Evolutionary conservation across 2,329 filamentous ascomycete species (phyloP).

Genomic region (Cladosporium phlei): DNA sequence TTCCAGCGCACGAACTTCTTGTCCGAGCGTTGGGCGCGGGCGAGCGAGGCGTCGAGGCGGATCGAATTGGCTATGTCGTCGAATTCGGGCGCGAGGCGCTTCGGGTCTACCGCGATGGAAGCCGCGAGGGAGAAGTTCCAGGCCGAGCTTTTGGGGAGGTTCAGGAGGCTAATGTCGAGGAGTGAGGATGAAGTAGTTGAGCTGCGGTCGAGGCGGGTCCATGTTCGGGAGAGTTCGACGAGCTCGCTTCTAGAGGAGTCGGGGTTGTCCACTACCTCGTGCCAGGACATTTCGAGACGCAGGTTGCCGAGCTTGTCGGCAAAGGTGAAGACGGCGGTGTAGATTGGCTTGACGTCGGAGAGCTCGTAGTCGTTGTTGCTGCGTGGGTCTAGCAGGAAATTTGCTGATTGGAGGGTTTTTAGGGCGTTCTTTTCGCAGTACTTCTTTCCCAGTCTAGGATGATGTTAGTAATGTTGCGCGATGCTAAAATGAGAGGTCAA

Average conservation of each 20-base stretch:
- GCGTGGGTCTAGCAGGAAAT: conserved; percentile 22
- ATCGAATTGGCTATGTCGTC: conserved; percentile 20
- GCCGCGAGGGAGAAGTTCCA: conserved; percentile 31
- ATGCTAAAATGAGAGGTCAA: background rate
- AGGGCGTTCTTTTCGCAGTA: conserved; percentile 20
- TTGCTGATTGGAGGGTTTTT: conserved; percentile 17
- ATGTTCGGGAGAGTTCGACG: conserved; percentile 19
- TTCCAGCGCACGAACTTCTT: conserved; percentile 21
- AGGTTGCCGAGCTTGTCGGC: conserved; percentile 21
- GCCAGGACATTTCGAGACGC: conserved; percentile 26
- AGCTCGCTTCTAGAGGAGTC: conserved; percentile 1
- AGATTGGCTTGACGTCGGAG: conserved; percentile 25
- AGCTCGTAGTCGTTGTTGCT: conserved; percentile 20
- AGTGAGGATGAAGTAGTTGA: conserved; percentile 19
- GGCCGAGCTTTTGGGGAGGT: conserved; percentile 25
- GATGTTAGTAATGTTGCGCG: conserved; percentile 13
- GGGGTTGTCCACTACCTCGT: conserved; percentile 12
- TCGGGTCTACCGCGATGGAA: conserved; percentile 17
- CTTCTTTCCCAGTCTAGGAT: conserved; percentile 26
- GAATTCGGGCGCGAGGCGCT: conserved; percentile 16
- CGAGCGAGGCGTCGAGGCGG: conserved; percentile 16
- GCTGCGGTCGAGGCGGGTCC: conserved; percentile 26
- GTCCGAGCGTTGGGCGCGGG: conserved; percentile 8
- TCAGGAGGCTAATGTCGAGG: conserved; percentile 25
- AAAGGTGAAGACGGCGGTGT: conserved; percentile 29